Evolutionary conservation across 306 rosid species (phyloP).

Genomic region (Citrullus mucosospermus): DNA sequence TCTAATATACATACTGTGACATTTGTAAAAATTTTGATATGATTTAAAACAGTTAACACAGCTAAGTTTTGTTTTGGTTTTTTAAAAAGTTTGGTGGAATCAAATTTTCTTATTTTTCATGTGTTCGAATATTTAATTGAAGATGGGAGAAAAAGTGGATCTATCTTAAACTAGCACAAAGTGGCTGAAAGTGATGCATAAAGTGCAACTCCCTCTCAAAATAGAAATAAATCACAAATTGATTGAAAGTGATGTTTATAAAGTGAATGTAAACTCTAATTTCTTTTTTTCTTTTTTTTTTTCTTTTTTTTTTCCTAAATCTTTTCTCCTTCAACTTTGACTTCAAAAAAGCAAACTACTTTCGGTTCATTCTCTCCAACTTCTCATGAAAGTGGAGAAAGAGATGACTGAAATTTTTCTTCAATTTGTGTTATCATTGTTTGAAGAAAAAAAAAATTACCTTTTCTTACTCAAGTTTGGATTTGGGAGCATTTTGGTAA

Average conservation of each 20-base stretch:
- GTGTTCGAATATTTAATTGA: background rate
- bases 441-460: too few species aligned
- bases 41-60: too few species aligned
- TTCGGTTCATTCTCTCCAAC: background rate
- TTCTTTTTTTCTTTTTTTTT: background rate
- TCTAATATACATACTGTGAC: too few species aligned
- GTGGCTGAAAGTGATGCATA: background rate
- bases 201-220: background rate
- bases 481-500: too few species aligned
- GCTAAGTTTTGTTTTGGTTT: too few species aligned
- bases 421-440: background rate
- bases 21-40: too few species aligned
- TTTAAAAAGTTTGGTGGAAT: background rate
- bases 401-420: background rate
- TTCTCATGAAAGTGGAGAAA: background rate
- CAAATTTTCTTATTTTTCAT: background rate
- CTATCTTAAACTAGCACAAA: background rate
- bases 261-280: background rate
- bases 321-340: background rate
- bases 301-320: too few species aligned
- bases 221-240: background rate
- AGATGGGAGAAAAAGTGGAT: background rate
- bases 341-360: background rate
- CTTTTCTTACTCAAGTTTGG: too few species aligned
- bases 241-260: background rate